Evolutionary conservation across 2,329 filamentous ascomycete genomes (phyloP), one percentile per base, ranked within the genome.

Genomic region (Exophiala sp.): DNA sequence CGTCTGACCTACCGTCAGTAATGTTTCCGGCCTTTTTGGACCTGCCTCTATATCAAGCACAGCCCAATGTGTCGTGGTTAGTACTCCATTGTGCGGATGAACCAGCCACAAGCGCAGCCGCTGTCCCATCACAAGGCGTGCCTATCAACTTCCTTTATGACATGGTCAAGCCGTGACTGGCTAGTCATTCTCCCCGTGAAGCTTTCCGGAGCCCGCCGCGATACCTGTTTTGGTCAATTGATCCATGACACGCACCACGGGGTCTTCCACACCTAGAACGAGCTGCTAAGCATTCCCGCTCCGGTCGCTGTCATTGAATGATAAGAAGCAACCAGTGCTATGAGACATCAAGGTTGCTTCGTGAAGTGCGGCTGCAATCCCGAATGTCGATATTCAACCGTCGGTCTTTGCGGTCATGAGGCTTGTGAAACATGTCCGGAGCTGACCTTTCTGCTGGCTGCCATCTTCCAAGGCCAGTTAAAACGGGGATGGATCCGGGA

Each of bases 181-280:
- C 45, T 41, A 50, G 47, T 36, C 44, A 45, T 39, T 12, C 47
- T 39, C 12, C 21, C 20, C 44, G 20, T 21, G 34, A 48, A 38
- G n/a, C n/a, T 46, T 46, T 29, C 29, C 40, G 24, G 47, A 33
- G 35, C 29, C 47, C 50, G 49, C 29, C 47, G 47, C 58, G 45
- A 40, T 60, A 36, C 58, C 47, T 34, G 20, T 43, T 58, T 47
- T 43, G 55, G 58, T 60, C 46, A 60, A 60, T 50, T 54, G 58
- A 60, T 55, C 58, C 58, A 58, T 58, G 14, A 20, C 52, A 50
- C 14, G 11, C 36, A 39, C 46, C 36, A 49, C 52, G 55, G 55
- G 55, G 47, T 49, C 54, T 50, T 53, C 52, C 55, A 49, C 43
- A 49, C 43, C 34, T 35, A 46, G 46, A 52, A 47, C 20, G 11